phyloP scores from a whole-genome alignment of 1,139 yeast genomes.

The Yamadazyma membranifaciens region DNA sequence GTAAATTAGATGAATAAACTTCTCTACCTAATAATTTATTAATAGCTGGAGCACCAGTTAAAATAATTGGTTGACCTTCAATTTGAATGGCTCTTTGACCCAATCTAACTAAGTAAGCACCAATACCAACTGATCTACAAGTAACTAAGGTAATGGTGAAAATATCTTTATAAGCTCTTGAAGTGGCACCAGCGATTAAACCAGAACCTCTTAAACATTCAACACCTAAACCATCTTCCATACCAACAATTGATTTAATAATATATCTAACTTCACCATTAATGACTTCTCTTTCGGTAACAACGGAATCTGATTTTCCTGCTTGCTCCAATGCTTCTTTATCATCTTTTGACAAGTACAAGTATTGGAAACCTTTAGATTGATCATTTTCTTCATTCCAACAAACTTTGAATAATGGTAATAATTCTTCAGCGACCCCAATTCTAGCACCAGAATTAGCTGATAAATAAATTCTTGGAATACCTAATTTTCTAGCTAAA shows the following conservation, averaged over 20 bases:
- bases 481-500: constrained; percentile 82
- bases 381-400: constrained; percentile 83
- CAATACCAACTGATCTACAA: constrained; percentile 98
- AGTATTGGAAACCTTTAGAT: constrained; percentile 84
- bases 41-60: constrained; percentile 99
- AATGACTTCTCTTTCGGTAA: constrained; percentile 79
- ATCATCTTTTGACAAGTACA: constrained; percentile 75
- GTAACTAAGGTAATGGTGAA: constrained; percentile 96
- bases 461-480: constrained; percentile 91
- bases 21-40: constrained; percentile 95
- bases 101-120: constrained; percentile 95
- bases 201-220: constrained; percentile 98
- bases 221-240: constrained; percentile 96
- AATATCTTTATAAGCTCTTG: constrained; percentile 95
- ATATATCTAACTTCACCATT: constrained; percentile 79
- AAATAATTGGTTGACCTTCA: constrained; percentile 96
- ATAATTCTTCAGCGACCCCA: constrained; percentile 94
- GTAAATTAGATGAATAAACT: constrained; percentile 93
- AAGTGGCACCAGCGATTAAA: constrained; percentile 96
- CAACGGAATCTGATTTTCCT: constrained; percentile 60
- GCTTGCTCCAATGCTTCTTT: constrained; percentile 56
- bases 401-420: constrained; percentile 85
- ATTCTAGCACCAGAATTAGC: constrained; percentile 99
- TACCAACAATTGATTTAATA: constrained; percentile 84
- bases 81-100: constrained; percentile 99